These are phyloP conservation scores for Amaranthus palmeri DNA, from an alignment of 148 eudicot species.

Conservation along the genomic window DNA sequence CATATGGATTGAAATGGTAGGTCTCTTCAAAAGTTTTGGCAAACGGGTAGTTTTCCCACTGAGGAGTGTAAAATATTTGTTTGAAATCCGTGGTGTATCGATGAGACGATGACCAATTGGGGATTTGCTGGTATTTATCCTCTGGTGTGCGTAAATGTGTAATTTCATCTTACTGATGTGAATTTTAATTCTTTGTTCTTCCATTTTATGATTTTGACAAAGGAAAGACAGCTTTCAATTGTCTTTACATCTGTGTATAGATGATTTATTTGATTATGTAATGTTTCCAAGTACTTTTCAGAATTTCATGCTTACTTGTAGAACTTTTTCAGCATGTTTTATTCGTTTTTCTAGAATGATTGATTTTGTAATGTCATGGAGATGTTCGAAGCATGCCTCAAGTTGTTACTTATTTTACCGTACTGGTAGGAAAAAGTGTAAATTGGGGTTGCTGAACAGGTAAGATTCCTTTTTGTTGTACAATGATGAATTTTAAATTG, in stretches of 20 bases:
- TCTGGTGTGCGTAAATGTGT: constrained; percentile 12
- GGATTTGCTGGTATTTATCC: constrained; percentile 4
- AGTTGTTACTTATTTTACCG: not conserved
- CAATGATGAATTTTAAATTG: not conserved
- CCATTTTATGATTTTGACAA: constrained; percentile 2
- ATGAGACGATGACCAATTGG: not conserved
- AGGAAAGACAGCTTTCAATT: not conserved
- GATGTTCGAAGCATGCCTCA: not conserved
- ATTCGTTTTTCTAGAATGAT: not conserved
- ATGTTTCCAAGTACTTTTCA: not conserved
- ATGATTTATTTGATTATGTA: not conserved
- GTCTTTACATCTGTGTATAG: not conserved
- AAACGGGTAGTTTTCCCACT: constrained; percentile 5
- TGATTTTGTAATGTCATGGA: not conserved
- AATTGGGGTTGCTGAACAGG: constrained; percentile 4
- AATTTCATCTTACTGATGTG: constrained; percentile 14
- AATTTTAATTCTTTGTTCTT: constrained; percentile 1
- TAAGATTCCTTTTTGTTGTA: not conserved
- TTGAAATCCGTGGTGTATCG: too few relatives aligned
- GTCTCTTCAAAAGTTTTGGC: constrained; percentile 20
- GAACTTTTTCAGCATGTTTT: not conserved
- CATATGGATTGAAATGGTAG: constrained; percentile 18
- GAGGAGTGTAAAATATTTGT: not conserved
- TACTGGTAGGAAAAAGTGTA: not conserved
- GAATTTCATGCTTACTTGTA: not conserved